Evolutionary conservation across 164 flowering plant genomes (phyloP).

Genomic region (Taxillus chinensis): DNA sequence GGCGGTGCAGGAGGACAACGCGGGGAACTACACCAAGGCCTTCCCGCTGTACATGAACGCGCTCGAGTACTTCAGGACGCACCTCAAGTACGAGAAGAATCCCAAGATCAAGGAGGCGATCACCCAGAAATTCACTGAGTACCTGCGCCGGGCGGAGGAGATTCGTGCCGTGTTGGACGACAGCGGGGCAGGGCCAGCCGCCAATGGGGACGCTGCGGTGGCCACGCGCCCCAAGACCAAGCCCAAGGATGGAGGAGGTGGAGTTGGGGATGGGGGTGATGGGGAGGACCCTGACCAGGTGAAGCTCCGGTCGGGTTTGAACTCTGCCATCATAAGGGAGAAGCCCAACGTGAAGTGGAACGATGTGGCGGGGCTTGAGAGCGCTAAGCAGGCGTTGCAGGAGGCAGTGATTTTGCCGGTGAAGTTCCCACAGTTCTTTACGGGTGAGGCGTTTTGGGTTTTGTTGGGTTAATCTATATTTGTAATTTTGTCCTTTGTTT

Average conservation of each 20-base stretch:
- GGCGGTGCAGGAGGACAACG: background rate
- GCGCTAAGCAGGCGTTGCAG: background rate
- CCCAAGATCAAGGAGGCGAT: background rate
- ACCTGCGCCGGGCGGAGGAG: constrained; percentile 5
- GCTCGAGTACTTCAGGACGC: background rate
- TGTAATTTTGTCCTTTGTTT: background rate
- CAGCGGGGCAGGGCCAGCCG: background rate
- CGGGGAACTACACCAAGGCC: constrained; percentile 1
- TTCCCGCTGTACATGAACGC: constrained; percentile 1
- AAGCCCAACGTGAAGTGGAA: constrained; percentile 2
- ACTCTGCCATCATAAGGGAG: background rate
- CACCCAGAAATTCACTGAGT: background rate
- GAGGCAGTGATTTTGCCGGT: constrained; percentile 1
- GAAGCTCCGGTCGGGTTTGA: background rate
- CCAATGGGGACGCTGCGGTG: background rate
- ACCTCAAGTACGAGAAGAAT: background rate
- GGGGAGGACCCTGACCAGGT: background rate
- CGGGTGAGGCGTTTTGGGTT: background rate
- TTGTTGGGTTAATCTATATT: background rate
- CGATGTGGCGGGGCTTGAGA: constrained; percentile 1
- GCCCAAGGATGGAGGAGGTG: constrained; percentile 1
- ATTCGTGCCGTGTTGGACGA: background rate
- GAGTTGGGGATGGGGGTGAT: constrained; percentile 10
- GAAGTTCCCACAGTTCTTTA: constrained; percentile 3
- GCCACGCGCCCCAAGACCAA: background rate